Evolutionary conservation across 1,284 basidiomycete genomes (phyloP).

Genomic region (Ganoderma sinense): DNA sequence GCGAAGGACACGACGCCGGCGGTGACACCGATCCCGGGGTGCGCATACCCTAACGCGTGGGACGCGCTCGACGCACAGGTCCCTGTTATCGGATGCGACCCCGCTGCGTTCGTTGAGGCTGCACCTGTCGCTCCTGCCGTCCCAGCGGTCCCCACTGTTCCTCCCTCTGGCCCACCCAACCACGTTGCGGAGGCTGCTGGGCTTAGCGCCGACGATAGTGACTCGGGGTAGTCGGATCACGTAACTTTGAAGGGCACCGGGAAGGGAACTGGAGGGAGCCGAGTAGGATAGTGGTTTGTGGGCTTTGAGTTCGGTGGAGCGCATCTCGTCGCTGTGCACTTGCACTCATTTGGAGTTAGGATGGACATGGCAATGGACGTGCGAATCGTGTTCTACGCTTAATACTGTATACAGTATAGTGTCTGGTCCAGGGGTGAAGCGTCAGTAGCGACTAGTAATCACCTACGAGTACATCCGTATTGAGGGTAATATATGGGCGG

Average conservation of each 20-base stretch:
- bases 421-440: not conserved
- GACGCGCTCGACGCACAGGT: constrained; percentile 31
- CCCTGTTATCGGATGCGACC: constrained; percentile 32
- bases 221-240: not conserved
- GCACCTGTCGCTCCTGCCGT: not conserved
- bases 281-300: not conserved
- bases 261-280: not conserved
- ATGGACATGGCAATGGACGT: not conserved
- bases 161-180: not conserved
- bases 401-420: not conserved
- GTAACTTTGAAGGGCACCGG: not conserved
- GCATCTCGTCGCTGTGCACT: not conserved
- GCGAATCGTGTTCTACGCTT: not conserved
- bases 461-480: not conserved
- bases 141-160: not conserved
- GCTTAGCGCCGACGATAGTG: not conserved
- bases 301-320: not conserved
- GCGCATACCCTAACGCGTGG: constrained; percentile 69
- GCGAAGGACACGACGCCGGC: constrained; percentile 58
- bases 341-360: not conserved
- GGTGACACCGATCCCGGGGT: constrained; percentile 66
- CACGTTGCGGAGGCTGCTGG: not conserved
- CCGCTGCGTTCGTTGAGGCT: not conserved
- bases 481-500: not conserved
- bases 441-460: not conserved